Base-by-base conservation (phyloP, 345 rosid species). In the Hibiscus syriacus region DNA sequence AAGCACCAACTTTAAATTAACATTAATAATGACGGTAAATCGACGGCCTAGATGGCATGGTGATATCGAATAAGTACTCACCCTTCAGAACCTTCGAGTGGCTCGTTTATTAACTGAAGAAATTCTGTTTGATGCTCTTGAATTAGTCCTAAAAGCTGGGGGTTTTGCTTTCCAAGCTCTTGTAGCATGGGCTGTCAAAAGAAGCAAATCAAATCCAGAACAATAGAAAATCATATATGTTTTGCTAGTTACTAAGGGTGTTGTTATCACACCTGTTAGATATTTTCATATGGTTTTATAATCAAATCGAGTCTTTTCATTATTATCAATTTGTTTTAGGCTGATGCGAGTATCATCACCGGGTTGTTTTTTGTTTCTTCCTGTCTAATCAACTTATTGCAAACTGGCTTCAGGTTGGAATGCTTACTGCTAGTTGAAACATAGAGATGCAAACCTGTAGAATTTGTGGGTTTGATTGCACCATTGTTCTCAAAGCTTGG, bases 161-260 rank as follows among this genome's bases (percentile, higher is more conserved):
- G 99, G 53, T 94, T 94, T 69, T 94, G 99, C 81, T 91, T 94
- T 67, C 99, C 98, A 70, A 94, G 98, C 78, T 94, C 99, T 76
- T 89, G 99, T 77, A 94, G 98, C 98, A 94, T 89, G 43, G 98
- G 99, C 99, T 95, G 85, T 55, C 36, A 67, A 66, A 66, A 66
- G 49, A 60, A 76, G 76, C 26, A 20, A 9, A 13, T 72, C 74
- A 52, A 66, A 16, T 45, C 7, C 19, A 16, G 16, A 43, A 41
- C 46, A 41, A 43, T 13, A 43, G 6, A 6, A 3, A 3, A 6
- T 32, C 6, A 32, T n/a, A n/a, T n/a, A n/a, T n/a, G n/a, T n/a
- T n/a, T n/a, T n/a, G n/a, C n/a, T n/a, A n/a, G n/a, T n/a, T n/a
- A n/a, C n/a, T n/a, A n/a, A n/a, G n/a, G n/a, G n/a, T n/a, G n/a